Evolutionary conservation across 2,329 filamentous ascomycete species (phyloP).

Genomic region (Karstenula rhodostoma): DNA sequence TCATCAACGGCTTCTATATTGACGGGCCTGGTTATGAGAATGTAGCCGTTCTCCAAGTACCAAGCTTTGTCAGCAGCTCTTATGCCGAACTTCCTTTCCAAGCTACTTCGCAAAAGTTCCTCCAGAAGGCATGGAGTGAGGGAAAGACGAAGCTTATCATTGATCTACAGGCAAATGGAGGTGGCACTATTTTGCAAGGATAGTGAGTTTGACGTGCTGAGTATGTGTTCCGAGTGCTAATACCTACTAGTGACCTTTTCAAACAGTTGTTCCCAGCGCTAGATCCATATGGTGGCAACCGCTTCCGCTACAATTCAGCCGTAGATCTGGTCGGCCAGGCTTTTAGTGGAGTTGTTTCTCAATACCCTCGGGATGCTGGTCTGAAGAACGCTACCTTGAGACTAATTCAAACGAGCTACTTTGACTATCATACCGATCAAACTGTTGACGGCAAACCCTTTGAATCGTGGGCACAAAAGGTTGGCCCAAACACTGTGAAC

Average conservation of each 20-base stretch:
- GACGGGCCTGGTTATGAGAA: conserved; percentile 53
- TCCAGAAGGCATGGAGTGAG: conserved; percentile 53
- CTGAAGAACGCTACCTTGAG: conserved; percentile 47
- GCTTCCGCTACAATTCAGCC: conserved; percentile 60
- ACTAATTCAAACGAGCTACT: conserved; percentile 51
- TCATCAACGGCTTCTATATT: conserved; percentile 58
- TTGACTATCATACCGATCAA: conserved; percentile 57
- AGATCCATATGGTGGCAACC: conserved; percentile 59
- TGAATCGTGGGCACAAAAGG: conserved; percentile 56
- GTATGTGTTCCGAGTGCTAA: background rate
- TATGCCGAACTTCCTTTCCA: conserved; percentile 47
- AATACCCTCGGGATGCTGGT: conserved; percentile 40
- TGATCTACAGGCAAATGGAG: conserved; percentile 67
- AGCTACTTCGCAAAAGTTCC: conserved; percentile 50
- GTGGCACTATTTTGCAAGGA: conserved; percentile 66
- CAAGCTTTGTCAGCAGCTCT: conserved; percentile 49
- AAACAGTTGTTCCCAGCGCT: conserved; percentile 63
- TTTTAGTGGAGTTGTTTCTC: conserved; percentile 43
- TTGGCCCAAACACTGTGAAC: conserved; percentile 40
- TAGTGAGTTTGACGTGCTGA: conserved; percentile 42
- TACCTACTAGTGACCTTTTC: conserved; percentile 60
- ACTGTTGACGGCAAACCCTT: conserved; percentile 61
- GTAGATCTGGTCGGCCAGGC: conserved; percentile 55
- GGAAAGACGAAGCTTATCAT: conserved; percentile 69
- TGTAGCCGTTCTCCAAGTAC: conserved; percentile 55